These are phyloP conservation scores for Coniosporium tulheliwenetii DNA, from an alignment of 2,329 filamentous ascomycete species.

Conservation along the genomic window DNA sequence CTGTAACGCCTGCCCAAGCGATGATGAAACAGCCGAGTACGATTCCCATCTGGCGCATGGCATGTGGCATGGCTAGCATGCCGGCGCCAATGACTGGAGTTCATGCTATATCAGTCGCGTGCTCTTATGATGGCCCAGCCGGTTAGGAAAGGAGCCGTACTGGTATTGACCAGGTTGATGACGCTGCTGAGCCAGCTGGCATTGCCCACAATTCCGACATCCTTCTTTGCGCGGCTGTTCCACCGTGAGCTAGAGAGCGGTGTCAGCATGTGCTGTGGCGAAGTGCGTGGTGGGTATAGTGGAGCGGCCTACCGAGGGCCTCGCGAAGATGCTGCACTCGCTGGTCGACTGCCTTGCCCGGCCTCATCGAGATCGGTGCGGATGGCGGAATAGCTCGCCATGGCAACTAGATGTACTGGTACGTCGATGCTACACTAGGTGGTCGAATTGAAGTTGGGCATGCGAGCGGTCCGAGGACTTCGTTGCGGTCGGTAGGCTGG, in stretches of 20 bases:
- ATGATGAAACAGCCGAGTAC: slow-evolving; percentile 71
- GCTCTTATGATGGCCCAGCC: neutral
- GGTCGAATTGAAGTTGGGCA: no score
- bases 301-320: slow-evolving; percentile 14
- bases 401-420: slow-evolving; percentile 6
- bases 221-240: slow-evolving; percentile 50
- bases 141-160: slow-evolving; percentile 30
- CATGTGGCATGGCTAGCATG: slow-evolving; percentile 87
- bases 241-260: slow-evolving; percentile 19
- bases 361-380: slow-evolving; percentile 13
- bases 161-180: slow-evolving; percentile 93
- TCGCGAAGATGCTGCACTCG: slow-evolving; percentile 23
- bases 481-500: no score
- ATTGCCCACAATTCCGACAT: slow-evolving; percentile 52
- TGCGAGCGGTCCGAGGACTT: no score
- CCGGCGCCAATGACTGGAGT: slow-evolving; percentile 73
- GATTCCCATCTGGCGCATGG: slow-evolving; percentile 91
- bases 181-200: slow-evolving; percentile 84
- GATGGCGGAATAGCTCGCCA: slow-evolving; percentile 33
- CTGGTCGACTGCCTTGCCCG: slow-evolving; percentile 23
- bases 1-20: slow-evolving; percentile 76
- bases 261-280: slow-evolving; percentile 9
- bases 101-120: neutral
- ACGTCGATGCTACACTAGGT: no score
- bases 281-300: neutral